Percentiles rank a stretch among this genome's conserved stretches.
Conservation (phyloP, 495 filamentous ascomycete genomes). For the Choiromyces venosus region DNA sequence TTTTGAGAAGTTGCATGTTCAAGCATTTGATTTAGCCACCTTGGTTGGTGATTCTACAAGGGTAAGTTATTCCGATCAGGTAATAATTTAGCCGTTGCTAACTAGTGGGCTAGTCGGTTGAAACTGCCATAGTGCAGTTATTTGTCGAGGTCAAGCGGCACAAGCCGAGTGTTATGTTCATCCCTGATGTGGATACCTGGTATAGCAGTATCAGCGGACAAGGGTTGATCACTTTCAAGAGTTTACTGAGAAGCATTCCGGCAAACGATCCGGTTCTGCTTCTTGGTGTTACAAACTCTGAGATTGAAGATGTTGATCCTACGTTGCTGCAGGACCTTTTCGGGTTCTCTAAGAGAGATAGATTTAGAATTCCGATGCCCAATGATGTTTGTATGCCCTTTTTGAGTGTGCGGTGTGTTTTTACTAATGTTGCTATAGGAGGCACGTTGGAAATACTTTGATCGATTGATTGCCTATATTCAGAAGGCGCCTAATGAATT, state of each 20-base stretch:
- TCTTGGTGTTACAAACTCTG: conserved; percentile 69
- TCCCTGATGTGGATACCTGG: conserved; percentile 86
- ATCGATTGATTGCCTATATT: conserved; percentile 63
- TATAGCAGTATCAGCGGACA: conserved; percentile 60
- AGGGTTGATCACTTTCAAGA: conserved; percentile 70
- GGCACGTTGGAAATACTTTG: conserved; percentile 71
- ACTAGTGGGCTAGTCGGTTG: conserved; percentile 53
- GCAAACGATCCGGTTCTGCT: conserved; percentile 84
- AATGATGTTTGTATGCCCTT: conserved; percentile 48
- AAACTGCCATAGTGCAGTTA: conserved; percentile 79
- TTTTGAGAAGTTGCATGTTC: conserved; percentile 88
- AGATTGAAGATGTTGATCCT: conserved; percentile 53
- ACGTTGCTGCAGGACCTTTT: conserved; percentile 72
- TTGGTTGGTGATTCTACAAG: conserved; percentile 65
- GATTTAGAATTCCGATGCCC: conserved; percentile 62
- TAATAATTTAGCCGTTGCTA: conserved; percentile 18
- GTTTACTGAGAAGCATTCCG: conserved; percentile 68
- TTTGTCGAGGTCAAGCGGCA: conserved; percentile 89
- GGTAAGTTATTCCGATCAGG: conserved; percentile 37
- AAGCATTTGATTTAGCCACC: conserved; percentile 87
- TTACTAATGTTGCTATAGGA: conserved; percentile 47
- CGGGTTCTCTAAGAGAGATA: conserved; percentile 72
- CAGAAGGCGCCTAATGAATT: conserved; percentile 74
- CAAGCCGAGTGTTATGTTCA: conserved; percentile 92
- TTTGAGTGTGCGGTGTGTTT: background rate